These are phyloP conservation scores for Petunia secreta DNA, from an alignment of 257 asterid genomes.

Conservation along the genomic window DNA sequence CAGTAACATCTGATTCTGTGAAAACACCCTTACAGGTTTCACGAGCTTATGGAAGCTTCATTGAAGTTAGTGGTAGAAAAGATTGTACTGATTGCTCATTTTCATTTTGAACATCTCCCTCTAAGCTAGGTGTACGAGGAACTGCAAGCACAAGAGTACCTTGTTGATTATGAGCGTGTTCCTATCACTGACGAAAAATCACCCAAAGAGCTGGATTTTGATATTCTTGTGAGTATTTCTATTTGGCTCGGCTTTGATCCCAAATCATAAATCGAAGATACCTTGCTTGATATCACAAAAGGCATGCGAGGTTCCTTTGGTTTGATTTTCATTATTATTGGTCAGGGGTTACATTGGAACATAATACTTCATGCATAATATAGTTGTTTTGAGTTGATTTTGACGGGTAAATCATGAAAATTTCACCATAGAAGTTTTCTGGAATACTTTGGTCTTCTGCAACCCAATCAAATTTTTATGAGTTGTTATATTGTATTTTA, in stretches of 20 bases:
- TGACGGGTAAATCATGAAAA: background rate
- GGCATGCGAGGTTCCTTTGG: constrained; percentile 10
- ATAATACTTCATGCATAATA: background rate
- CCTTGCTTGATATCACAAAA: constrained; percentile 1
- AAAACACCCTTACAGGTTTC: constrained; percentile 93
- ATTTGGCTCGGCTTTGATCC: constrained; percentile 26
- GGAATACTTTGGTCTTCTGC: background rate
- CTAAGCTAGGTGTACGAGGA: constrained; percentile 84
- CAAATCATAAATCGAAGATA: background rate
- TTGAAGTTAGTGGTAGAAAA: constrained; percentile 12
- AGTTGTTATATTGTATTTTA: background rate
- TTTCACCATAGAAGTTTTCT: background rate
- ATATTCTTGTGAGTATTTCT: constrained; percentile 70
- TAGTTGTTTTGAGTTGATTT: constrained; percentile 16
- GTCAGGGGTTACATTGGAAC: background rate
- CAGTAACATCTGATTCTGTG: constrained; percentile 75
- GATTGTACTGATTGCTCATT: constrained; percentile 22
- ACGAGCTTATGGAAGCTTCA: background rate
- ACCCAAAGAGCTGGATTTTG: constrained; percentile 98
- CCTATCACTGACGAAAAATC: constrained; percentile 96
- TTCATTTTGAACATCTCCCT: constrained; percentile 33
- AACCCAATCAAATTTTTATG: constrained; percentile 5
- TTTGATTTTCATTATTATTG: background rate
- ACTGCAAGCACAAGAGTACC: constrained; percentile 71
- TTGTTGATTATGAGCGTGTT: constrained; percentile 92